phyloP scores from a whole-genome alignment of 306 rosid species.

The Castanea crenata region DNA sequence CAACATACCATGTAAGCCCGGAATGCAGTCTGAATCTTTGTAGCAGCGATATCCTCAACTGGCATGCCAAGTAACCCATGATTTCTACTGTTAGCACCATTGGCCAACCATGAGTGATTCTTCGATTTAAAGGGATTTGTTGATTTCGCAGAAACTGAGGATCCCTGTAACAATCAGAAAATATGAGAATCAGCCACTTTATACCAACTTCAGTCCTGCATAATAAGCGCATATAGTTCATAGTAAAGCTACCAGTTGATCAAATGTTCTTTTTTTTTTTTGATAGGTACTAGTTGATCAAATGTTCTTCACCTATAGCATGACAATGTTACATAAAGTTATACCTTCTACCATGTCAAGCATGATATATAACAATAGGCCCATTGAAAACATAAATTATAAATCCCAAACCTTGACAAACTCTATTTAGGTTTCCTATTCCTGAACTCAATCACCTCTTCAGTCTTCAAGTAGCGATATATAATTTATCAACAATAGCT shows the following conservation, averaged over 20 bases:
- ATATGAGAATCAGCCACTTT: conserved; percentile 18
- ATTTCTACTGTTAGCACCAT: conserved; percentile 37
- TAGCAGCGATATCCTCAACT: conserved; percentile 76
- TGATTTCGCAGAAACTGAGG: conserved; percentile 39
- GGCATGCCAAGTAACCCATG: conserved; percentile 42
- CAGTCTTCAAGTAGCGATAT: conserved; percentile 4
- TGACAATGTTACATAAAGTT: conserved; percentile 8
- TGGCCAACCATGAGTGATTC: conserved; percentile 26
- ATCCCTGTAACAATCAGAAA: conserved; percentile 43
- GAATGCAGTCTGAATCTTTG: conserved; percentile 81
- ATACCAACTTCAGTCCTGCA: conserved; percentile 15
- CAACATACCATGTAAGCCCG: conserved; percentile 70
- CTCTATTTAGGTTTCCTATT: not conserved
- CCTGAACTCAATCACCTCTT: not conserved
- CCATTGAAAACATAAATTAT: not conserved
- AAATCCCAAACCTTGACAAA: conserved; percentile 9
- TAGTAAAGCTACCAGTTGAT: conserved; percentile 13
- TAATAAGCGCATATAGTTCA: conserved; percentile 15
- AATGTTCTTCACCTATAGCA: not conserved
- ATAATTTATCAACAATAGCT: not conserved
- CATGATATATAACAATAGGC: not conserved
- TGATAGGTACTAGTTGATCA: conserved; percentile 1
- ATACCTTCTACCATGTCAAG: not conserved
- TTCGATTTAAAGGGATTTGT: conserved; percentile 40
- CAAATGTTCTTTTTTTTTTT: not conserved